Conservation (phyloP, 495 filamentous ascomycete genomes). For the Sporormia fimetaria region DNA sequence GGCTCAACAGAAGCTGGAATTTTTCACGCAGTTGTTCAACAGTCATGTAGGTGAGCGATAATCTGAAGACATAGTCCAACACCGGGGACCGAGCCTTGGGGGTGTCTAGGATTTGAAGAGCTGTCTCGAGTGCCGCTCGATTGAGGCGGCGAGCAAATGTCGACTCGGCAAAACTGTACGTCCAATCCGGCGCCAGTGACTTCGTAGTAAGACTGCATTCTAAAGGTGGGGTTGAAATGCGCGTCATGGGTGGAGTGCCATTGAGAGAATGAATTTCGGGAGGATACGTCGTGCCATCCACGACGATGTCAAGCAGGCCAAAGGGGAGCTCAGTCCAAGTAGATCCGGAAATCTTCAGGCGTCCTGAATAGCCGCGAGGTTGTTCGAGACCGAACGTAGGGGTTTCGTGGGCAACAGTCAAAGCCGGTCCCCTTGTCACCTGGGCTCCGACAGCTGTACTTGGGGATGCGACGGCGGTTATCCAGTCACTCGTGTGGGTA, state of each 20-base stretch:
- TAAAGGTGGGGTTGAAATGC: constrained; percentile 8
- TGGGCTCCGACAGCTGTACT: too few species aligned
- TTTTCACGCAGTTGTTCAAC: constrained; percentile 38
- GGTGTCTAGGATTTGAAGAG: constrained; percentile 47
- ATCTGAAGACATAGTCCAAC: constrained; percentile 51
- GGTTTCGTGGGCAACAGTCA: too few species aligned
- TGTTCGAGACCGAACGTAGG: constrained; percentile 6
- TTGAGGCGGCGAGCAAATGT: constrained; percentile 64
- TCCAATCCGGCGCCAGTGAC: constrained; percentile 28
- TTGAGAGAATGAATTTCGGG: constrained; percentile 8
- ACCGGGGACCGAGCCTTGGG: constrained; percentile 39
- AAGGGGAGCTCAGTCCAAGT: too few species aligned
- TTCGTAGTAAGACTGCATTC: constrained; percentile 12
- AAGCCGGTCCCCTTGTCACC: too few species aligned
- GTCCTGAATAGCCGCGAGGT: not conserved
- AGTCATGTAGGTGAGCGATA: constrained; percentile 48
- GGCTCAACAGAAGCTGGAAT: constrained; percentile 36
- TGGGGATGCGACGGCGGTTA: too few species aligned
- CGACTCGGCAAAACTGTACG: constrained; percentile 49
- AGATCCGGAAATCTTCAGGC: too few species aligned
- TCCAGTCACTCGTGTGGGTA: too few species aligned
- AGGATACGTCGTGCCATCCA: constrained; percentile 1
- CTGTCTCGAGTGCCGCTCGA: constrained; percentile 52
- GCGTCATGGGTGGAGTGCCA: constrained; percentile 8
- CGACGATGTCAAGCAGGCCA: constrained; percentile 13